Evolutionary conservation across 352 stramenopile genomes (phyloP).

Genomic region (Globisporangium lucens): DNA sequence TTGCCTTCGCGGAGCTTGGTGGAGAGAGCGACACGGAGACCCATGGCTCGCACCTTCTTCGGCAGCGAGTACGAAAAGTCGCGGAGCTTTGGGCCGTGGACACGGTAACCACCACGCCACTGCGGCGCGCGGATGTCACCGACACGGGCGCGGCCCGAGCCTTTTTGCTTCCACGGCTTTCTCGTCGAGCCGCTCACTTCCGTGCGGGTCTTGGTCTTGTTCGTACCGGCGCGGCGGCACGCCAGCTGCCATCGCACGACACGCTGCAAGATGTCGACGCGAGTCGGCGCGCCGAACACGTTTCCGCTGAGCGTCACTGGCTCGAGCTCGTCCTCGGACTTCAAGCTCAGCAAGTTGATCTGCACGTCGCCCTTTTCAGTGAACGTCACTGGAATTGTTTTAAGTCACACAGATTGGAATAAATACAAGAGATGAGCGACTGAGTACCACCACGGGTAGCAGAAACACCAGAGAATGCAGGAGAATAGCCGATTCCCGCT

Average conservation of each 20-base stretch:
- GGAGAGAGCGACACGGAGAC: constrained; percentile 78
- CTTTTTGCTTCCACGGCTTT: constrained; percentile 90
- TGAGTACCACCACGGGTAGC: background rate
- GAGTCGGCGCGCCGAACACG: constrained; percentile 74
- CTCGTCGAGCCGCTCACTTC: constrained; percentile 85
- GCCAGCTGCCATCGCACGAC: constrained; percentile 88
- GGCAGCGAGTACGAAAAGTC: constrained; percentile 87
- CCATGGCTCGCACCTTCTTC: constrained; percentile 88
- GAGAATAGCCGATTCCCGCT: background rate
- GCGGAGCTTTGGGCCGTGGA: constrained; percentile 81
- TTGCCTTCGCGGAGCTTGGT: constrained; percentile 88
- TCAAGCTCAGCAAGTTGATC: constrained; percentile 66
- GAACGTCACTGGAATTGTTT: constrained; percentile 31
- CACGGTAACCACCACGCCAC: constrained; percentile 82
- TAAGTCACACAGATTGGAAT: background rate
- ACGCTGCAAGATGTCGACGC: constrained; percentile 85
- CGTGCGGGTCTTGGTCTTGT: constrained; percentile 88
- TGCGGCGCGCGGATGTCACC: constrained; percentile 83
- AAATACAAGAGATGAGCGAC: background rate
- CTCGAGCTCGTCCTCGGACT: constrained; percentile 36
- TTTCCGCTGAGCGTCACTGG: constrained; percentile 58
- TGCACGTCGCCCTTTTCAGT: constrained; percentile 53
- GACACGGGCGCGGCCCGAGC: constrained; percentile 80
- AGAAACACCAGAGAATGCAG: background rate
- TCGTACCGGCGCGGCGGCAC: constrained; percentile 77